Evolutionary conservation across 495 filamentous ascomycete species (phyloP), one percentile per base, ranked within the genome.

Genomic region (Entonaema liquescens): DNA sequence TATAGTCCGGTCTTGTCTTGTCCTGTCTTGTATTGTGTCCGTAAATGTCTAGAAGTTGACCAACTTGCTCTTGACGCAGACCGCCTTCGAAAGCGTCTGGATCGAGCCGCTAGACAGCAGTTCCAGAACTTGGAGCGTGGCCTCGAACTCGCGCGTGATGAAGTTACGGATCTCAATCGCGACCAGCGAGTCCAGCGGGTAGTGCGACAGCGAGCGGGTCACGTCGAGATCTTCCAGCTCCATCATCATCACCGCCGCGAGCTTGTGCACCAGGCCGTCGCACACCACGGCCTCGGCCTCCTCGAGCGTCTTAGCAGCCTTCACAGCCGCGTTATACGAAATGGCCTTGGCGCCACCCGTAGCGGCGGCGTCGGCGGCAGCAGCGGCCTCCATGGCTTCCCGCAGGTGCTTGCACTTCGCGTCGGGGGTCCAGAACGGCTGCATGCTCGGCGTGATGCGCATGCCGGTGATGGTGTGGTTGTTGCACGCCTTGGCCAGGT

Each of bases 111-210:
- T 85, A 26, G 79, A 81, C 44, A 85, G 71, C 40, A 86, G 74
- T 68, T 87, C 84, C 65, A 87, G 75, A 5, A 87, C 84, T 63
- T 86, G 82, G 62, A 89, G 70, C 67, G 87, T 87, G 1, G 82
- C 83, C 73, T 86, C 79, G 58, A 85, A 83, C 65, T 81, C 79
- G 52, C 77, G 76, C 11, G 79, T 83, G 59, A 88, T 81, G 68
- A 82, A 87, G 57, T 82, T 83, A 35, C 85, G 78, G 66, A 87
- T 83, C 76, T 89, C 86, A 59, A 82, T 83, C 1, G 82, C 85
- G 42, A 87, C 78, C 55, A 87, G 81, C 42, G 81, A 84, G 71
- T 89, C 84, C 17, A 89, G 77, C 17, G 82, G 83, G 74, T 84
- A 89, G 47, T 79, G 78, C 5, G 81, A 79, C 28, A 88, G 73